A percentile compares a stretch with the other conserved stretches of the same genome.
These are phyloP conservation scores for Angomonas deanei DNA, from an alignment of 208 protist genomes.

Conservation along the genomic window DNA sequence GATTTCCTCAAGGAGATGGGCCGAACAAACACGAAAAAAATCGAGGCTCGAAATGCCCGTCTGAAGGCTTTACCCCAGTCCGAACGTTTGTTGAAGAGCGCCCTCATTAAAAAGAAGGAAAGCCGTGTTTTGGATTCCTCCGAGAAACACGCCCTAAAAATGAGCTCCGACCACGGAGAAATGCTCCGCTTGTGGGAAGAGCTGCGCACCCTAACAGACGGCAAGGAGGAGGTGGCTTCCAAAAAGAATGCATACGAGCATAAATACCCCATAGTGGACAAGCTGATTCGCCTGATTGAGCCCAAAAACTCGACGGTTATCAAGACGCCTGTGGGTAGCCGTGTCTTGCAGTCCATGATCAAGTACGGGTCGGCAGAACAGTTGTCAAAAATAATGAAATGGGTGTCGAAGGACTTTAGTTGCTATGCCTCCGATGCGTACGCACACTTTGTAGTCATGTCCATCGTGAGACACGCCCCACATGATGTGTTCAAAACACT, in stretches of 20 bases:
- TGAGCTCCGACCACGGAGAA: conserved; percentile 83
- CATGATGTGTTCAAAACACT: conserved; percentile 70
- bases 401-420: conserved; percentile 53
- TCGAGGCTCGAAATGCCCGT: conserved; percentile 57
- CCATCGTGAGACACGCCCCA: conserved; percentile 77
- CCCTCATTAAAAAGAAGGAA: conserved; percentile 87
- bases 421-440: conserved; percentile 72
- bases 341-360: conserved; percentile 89
- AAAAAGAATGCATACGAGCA: conserved; percentile 72
- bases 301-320: conserved; percentile 62
- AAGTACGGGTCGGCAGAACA: conserved; percentile 80
- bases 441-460: conserved; percentile 75
- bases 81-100: conserved; percentile 68
- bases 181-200: conserved; percentile 84
- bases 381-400: conserved; percentile 48
- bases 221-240: neutral
- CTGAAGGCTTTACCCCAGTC: conserved; percentile 65
- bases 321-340: conserved; percentile 74
- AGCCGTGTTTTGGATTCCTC: conserved; percentile 72
- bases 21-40: conserved; percentile 70
- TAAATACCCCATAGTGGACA: conserved; percentile 85
- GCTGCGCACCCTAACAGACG: conserved; percentile 43
- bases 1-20: too few species aligned
- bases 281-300: conserved; percentile 73
- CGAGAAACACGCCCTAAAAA: conserved; percentile 88